Base-by-base conservation (phyloP, 768 basidiomycete species). In the Pleurotus djamor region DNA sequence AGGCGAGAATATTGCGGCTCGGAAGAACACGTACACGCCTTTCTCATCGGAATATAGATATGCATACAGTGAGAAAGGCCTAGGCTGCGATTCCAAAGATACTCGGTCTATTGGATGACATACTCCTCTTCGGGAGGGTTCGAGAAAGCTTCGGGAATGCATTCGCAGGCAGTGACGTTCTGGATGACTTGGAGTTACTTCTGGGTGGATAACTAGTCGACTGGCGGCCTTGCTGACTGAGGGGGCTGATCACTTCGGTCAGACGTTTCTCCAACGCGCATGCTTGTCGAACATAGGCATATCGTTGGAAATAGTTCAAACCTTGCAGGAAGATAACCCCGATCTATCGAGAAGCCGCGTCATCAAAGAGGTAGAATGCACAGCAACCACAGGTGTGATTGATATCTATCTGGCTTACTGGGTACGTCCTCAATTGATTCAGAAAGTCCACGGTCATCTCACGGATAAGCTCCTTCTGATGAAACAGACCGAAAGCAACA, bases 401-500 rank as follows among this genome's bases (percentile, higher is more conserved):
- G 48, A 13, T 14, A 56, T 52, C 61, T 14, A 56, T 52, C 61
- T 48, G 41, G 72, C 86, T 66, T 68, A 96, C 95, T n/a, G 91
- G 84, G 67, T 87, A 87, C 33, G 77, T 72, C 49, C 92, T 84
- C 45, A 98, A 68, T 60, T 87, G 85, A 67, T 92, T 88, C 63
- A 98, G 86, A 50, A 97, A 76, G 59, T 93, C 90, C 35, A 98
- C 83, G 0, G 92, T 90, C 10, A 83, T 79, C 37, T 92, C 89
- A 16, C 92, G 84, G 37, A 94, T 83, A 4, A 75, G 66, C 63
- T 92, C 85, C 52, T 83, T 81, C 56, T 92, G 91, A 73, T 98
- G 96, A 75, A 97, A 96, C 4, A 98, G 76, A 8, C 92, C 89
- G 69, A 96, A 94, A 32, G 87, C 88, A 35, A 98, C 77, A 21